phyloP scores from a whole-genome alignment of 1,284 basidiomycete genomes.

The Puccinia coronata region DNA sequence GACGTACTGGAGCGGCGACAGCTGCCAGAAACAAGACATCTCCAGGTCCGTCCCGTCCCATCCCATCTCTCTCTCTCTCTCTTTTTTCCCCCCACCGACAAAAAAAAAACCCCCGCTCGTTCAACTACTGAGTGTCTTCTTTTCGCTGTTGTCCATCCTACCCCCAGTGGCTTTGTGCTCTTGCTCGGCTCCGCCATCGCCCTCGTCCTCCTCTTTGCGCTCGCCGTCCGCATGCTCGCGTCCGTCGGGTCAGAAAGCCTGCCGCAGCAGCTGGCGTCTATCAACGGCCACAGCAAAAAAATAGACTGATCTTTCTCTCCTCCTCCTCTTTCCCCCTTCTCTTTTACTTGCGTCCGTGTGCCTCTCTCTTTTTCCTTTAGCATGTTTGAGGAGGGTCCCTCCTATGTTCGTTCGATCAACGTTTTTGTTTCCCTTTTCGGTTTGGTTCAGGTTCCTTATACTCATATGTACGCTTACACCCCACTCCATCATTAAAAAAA shows the following conservation, averaged over 20 bases:
- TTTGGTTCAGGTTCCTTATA: no score
- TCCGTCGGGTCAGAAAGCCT: constrained; percentile 16
- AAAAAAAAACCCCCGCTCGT: no score
- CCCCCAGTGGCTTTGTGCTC: constrained; percentile 26
- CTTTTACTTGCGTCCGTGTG: no score
- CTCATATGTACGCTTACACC: no score
- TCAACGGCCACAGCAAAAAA: constrained; percentile 31
- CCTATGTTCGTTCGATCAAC: no score
- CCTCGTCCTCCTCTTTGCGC: constrained; percentile 8
- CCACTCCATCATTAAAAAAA: no score
- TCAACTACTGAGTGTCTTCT: no score
- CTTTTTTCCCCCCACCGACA: no score
- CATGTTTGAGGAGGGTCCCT: no score
- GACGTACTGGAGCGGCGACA: constrained; percentile 22
- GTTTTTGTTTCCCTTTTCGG: no score
- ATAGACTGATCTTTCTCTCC: constrained; percentile 14
- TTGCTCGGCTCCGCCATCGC: constrained; percentile 17
- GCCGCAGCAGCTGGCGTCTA: constrained; percentile 29
- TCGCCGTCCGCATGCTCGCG: constrained; percentile 18
- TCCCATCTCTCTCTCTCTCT: not conserved
- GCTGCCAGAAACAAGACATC: constrained; percentile 37
- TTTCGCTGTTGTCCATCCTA: not conserved
- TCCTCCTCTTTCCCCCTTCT: no score
- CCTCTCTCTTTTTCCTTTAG: no score
- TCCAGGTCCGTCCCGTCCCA: constrained; percentile 40